phyloP scores from a whole-genome alignment of 2,329 filamentous ascomycete genomes.

The Ophiostoma australiae region DNA sequence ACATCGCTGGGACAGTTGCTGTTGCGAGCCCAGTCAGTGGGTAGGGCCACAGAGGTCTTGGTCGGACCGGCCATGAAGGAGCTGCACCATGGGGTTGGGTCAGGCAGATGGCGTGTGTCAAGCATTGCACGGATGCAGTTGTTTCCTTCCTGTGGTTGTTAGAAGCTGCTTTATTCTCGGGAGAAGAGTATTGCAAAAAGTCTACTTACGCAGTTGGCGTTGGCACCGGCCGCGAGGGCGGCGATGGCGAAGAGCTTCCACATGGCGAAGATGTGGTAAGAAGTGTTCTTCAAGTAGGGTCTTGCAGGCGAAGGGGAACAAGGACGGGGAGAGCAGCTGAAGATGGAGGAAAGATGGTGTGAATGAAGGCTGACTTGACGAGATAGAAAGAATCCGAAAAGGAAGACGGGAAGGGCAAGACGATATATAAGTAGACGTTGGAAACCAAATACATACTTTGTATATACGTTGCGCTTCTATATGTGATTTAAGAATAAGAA shows the following conservation, averaged over 20 bases:
- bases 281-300: neutral
- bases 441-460: neutral
- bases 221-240: conserved; percentile 13
- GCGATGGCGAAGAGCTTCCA: conserved; percentile 18
- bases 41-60: conserved; percentile 10
- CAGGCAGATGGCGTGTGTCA: neutral
- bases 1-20: conserved; percentile 20
- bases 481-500: neutral
- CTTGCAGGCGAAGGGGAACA: neutral
- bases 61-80: conserved; percentile 17
- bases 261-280: conserved; percentile 14
- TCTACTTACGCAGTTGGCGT: conserved; percentile 14
- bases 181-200: neutral
- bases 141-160: conserved; percentile 21
- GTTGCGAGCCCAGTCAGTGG: conserved; percentile 20
- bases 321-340: neutral
- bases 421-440: conserved; percentile 3
- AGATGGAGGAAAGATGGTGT: conserved; percentile 3
- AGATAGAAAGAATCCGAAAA: neutral
- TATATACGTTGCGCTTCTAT: too few species aligned
- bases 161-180: neutral
- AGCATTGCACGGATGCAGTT: conserved; percentile 26
- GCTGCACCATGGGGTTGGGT: conserved; percentile 22
- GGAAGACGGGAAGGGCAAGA: neutral
- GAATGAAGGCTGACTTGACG: neutral